phyloP scores from a whole-genome alignment of 1,284 basidiomycete species.

The Leccinum angustisporum region DNA sequence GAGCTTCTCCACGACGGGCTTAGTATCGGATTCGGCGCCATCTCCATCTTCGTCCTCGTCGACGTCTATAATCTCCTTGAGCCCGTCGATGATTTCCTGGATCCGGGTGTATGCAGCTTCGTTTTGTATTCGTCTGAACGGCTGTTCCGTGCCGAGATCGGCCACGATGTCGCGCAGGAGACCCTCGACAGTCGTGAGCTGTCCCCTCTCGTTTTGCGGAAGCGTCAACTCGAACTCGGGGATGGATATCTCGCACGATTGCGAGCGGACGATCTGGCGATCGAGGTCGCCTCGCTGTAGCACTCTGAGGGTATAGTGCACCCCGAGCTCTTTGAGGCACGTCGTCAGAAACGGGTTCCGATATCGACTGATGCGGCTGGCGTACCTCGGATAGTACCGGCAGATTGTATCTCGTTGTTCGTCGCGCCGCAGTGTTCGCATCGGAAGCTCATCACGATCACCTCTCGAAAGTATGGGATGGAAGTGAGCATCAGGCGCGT shows the following conservation, averaged over 20 bases:
- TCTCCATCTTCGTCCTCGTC: slow-evolving; percentile 40
- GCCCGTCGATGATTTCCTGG: slow-evolving; percentile 66
- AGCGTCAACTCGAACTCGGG: slow-evolving; percentile 93
- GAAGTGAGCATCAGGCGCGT: slow-evolving; percentile 91
- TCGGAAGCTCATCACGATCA: slow-evolving; percentile 94
- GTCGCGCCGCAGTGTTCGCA: slow-evolving; percentile 90
- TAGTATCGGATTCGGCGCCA: slow-evolving; percentile 28
- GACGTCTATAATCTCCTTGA: slow-evolving; percentile 69
- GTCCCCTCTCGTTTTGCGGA: slow-evolving; percentile 78
- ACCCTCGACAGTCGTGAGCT: slow-evolving; percentile 95
- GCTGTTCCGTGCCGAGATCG: slow-evolving; percentile 86
- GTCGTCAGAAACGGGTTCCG: neutral
- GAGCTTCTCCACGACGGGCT: slow-evolving; percentile 30
- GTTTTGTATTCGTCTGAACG: slow-evolving; percentile 82
- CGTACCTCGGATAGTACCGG: slow-evolving; percentile 84
- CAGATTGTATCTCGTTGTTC: slow-evolving; percentile 96
- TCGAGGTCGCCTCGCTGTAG: slow-evolving; percentile 80
- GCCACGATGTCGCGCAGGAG: slow-evolving; percentile 82
- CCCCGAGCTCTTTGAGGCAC: slow-evolving; percentile 55
- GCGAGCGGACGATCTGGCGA: slow-evolving; percentile 92
- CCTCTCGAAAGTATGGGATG: slow-evolving; percentile 95
- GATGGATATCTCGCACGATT: slow-evolving; percentile 78
- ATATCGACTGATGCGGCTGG: slow-evolving; percentile 6
- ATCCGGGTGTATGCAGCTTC: slow-evolving; percentile 79
- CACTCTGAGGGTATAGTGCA: slow-evolving; percentile 80